Conservation (phyloP, 176 grass and related monocot genomes). For the Musa acuminata region DNA sequence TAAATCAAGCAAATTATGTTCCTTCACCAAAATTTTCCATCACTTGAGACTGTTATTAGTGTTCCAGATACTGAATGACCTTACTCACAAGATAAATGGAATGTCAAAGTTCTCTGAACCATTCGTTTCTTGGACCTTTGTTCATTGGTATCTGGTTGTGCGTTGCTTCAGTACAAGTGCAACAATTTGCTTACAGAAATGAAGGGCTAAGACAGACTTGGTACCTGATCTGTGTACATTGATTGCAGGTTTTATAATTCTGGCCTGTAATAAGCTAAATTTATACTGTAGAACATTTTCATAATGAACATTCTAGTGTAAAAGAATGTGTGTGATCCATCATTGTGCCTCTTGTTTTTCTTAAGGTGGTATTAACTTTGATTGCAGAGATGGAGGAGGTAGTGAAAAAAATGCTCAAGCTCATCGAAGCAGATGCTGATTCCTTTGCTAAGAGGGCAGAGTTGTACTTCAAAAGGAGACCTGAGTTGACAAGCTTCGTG, state of each 20-base stretch:
- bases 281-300: neutral
- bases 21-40: no score
- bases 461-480: conserved; percentile 69
- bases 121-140: no score
- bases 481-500: conserved; percentile 59
- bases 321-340: neutral
- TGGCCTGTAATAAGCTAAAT: neutral
- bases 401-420: conserved; percentile 50
- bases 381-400: conserved; percentile 57
- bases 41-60: no score
- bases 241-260: neutral
- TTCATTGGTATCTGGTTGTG: no score
- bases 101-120: no score
- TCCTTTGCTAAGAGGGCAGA: conserved; percentile 69
- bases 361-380: neutral
- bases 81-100: no score
- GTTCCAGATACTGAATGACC: no score
- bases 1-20: no score
- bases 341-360: neutral
- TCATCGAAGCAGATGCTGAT: conserved; percentile 61
- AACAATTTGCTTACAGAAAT: no score
- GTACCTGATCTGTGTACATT: neutral
- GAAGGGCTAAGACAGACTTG: no score
- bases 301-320: neutral
- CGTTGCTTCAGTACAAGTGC: no score